These are phyloP conservation scores for Micromonas commoda DNA, from an alignment of 139 green algal genomes.

Conservation along the genomic window DNA sequence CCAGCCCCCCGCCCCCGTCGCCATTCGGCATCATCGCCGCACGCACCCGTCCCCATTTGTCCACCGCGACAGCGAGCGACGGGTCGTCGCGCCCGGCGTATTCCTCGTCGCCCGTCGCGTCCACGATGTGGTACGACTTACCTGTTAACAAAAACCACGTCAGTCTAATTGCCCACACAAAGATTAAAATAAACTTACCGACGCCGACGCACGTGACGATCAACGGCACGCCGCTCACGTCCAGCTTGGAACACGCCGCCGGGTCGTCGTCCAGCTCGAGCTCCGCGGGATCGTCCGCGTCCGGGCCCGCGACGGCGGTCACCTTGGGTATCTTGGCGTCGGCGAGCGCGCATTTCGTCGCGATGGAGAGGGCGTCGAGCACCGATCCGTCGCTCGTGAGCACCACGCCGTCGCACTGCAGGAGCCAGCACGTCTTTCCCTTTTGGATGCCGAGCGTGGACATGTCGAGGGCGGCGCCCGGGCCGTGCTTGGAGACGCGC, in stretches of 20 bases:
- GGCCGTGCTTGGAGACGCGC: background rate
- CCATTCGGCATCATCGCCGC: too few species aligned
- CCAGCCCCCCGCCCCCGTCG: background rate
- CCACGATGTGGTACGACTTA: background rate
- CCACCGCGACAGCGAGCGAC: too few species aligned
- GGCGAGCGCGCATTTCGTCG: slow-evolving; percentile 53
- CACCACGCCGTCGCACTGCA: slow-evolving; percentile 70
- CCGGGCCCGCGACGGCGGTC: slow-evolving; percentile 50
- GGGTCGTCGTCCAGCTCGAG: slow-evolving; percentile 66
- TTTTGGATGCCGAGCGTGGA: slow-evolving; percentile 54
- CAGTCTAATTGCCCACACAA: too few species aligned
- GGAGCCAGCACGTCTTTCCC: slow-evolving; percentile 68
- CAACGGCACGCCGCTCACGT: slow-evolving; percentile 35
- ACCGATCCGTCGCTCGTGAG: slow-evolving; percentile 68
- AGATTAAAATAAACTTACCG: too few species aligned
- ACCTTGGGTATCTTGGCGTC: slow-evolving; percentile 31
- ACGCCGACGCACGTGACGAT: background rate
- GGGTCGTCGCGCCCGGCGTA: too few species aligned
- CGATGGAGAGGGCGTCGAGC: slow-evolving; percentile 62
- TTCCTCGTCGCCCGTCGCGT: slow-evolving; percentile 1
- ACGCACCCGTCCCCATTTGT: too few species aligned
- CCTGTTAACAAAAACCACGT: too few species aligned
- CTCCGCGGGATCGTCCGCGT: slow-evolving; percentile 44
- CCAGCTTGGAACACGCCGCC: slow-evolving; percentile 36
- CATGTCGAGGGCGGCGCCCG: slow-evolving; percentile 44